A percentile compares a stretch with the other conserved stretches of the same genome.
Conservation (phyloP, 2,329 filamentous ascomycete genomes). For the Fusarium veterinarium region DNA sequence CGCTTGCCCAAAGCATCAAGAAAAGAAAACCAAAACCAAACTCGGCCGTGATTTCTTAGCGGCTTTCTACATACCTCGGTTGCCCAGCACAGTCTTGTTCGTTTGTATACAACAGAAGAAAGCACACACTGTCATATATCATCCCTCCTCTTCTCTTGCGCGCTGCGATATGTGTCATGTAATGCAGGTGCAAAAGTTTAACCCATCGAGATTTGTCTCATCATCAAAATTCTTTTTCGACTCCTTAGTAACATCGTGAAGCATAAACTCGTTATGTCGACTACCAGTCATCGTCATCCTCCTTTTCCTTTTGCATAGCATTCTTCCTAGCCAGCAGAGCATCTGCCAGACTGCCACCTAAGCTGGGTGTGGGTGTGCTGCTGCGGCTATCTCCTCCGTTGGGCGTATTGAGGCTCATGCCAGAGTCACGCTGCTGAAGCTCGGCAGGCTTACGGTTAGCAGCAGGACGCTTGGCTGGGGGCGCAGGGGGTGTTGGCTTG, state of each 20-base stretch:
- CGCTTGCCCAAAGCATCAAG: slow-evolving; percentile 35
- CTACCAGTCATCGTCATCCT: slow-evolving; percentile 79
- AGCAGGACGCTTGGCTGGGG: slow-evolving; percentile 83
- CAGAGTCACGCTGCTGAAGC: slow-evolving; percentile 77
- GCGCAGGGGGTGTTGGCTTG: slow-evolving; percentile 80
- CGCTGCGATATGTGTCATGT: slow-evolving; percentile 19
- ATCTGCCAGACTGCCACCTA: slow-evolving; percentile 81
- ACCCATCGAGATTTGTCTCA: slow-evolving; percentile 18
- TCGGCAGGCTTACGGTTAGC: slow-evolving; percentile 77
- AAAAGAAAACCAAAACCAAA: slow-evolving; percentile 42
- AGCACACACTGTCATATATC: slow-evolving; percentile 18
- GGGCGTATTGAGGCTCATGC: slow-evolving; percentile 69
- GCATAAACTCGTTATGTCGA: slow-evolving; percentile 40
- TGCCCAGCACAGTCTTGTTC: slow-evolving; percentile 45
- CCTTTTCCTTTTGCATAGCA: slow-evolving; percentile 77
- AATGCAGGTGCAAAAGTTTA: slow-evolving; percentile 18
- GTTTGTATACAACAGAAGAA: slow-evolving; percentile 40
- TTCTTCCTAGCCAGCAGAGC: slow-evolving; percentile 81
- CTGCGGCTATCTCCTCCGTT: slow-evolving; percentile 73
- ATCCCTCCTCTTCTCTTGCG: slow-evolving; percentile 29
- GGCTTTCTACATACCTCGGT: slow-evolving; percentile 35
- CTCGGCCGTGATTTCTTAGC: slow-evolving; percentile 34
- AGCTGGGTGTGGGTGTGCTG: slow-evolving; percentile 76
- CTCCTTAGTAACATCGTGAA: slow-evolving; percentile 37
- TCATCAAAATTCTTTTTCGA: slow-evolving; percentile 31